Percentiles rank a stretch among this genome's conserved stretches.
phyloP scores from a whole-genome alignment of 2,329 filamentous ascomycete species.

The Hypoxylon sp. region DNA sequence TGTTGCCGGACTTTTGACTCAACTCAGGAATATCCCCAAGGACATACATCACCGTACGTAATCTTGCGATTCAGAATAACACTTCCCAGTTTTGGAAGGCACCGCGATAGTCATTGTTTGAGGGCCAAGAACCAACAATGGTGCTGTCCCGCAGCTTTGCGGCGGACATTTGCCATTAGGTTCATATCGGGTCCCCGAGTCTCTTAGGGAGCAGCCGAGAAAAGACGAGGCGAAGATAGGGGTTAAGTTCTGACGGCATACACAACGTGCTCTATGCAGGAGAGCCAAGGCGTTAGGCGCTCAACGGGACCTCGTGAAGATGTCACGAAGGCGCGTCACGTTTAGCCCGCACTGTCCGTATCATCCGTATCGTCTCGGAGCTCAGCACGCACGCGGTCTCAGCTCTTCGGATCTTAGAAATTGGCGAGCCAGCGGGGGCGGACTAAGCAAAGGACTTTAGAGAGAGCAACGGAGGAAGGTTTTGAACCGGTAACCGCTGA shows the following conservation, averaged over 20 bases:
- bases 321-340: not conserved
- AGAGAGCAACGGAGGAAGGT: constrained; percentile 32
- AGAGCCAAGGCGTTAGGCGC: not conserved
- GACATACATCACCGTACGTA: constrained; percentile 41
- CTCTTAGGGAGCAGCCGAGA: constrained; percentile 22
- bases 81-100: constrained; percentile 45
- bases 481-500: constrained; percentile 36
- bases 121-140: constrained; percentile 40
- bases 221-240: constrained; percentile 6
- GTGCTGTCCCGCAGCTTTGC: constrained; percentile 35
- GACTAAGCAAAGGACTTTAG: constrained; percentile 23
- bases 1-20: constrained; percentile 39
- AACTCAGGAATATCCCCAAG: constrained; percentile 28
- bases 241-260: constrained; percentile 1
- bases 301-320: not conserved
- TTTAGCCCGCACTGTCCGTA: not conserved
- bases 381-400: not conserved
- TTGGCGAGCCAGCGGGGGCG: constrained; percentile 18
- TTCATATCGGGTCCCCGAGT: constrained; percentile 23
- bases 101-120: constrained; percentile 33
- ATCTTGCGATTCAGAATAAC: constrained; percentile 38
- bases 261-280: not conserved
- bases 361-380: not conserved
- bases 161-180: constrained; percentile 29
- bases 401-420: constrained; percentile 9